Base-by-base conservation (phyloP, 2,329 filamentous ascomycete genomes). In the Coleophoma crateriformis region DNA sequence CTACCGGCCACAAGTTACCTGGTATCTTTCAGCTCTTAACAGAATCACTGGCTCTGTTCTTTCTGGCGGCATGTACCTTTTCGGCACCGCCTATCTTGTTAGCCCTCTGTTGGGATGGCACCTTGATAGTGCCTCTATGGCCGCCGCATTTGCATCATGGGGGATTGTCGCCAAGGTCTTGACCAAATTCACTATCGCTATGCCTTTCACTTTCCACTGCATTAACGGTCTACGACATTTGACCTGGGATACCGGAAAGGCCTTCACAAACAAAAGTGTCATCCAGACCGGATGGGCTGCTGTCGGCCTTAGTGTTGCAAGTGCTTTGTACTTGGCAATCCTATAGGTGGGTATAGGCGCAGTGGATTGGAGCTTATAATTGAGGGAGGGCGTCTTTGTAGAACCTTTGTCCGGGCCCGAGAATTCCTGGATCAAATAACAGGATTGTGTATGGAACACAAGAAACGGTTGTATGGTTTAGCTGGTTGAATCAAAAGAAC, bases 201-300 rank as follows among this genome's bases (percentile, higher is more conserved):
- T 81, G 55, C 84, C 83, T 3, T 87, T 89, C 67, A 81, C 81
- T 45, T 88, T 79, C 69, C 85, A 89, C 68, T 69, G 65, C 53
- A 72, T 84, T 61, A 88, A 87, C 64, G 85, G 85, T n/a, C 34
- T 88, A 17, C 78, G 85, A 64, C 85, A 88, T 78, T 73, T 89
- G 73, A 63, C 75, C 14, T 88, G 85, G 85, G 85, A 89, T 73
- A 68, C 77, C 37, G 83, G 81, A 46, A 71, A 72, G 59, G 72
- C 75, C 46, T 77, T 88, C 53, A 77, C 71, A 61, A 88, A 88
- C 65, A 71, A 77, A 68, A 71, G 77, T 62, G 84, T 88, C 52
- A 79, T 81, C 58, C 73, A 72, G 68, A 83, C 79, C 1, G 85
- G 84, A 14, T 88, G 83, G 81, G 64, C 73, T 38, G 80, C 80